Conservation (phyloP, 2,329 filamentous ascomycete genomes). For the Botryotinia calthae region DNA sequence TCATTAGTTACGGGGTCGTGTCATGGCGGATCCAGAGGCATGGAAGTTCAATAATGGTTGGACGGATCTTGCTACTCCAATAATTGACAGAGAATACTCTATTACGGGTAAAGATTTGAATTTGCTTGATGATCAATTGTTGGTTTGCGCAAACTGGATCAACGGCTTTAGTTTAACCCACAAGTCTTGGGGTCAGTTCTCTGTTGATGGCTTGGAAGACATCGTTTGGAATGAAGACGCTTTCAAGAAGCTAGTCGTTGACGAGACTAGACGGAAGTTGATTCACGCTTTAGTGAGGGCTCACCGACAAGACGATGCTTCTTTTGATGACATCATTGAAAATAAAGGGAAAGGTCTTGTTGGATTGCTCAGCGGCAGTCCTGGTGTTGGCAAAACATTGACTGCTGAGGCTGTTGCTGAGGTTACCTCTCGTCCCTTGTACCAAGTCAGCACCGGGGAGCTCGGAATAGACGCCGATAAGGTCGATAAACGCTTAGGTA, state of each 20-base stretch:
- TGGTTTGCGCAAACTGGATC: constrained; percentile 5
- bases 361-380: constrained; percentile 5
- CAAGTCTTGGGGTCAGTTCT: constrained; percentile 9
- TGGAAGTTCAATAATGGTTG: background rate
- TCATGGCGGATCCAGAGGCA: constrained; percentile 6
- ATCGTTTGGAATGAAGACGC: constrained; percentile 14
- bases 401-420: constrained; percentile 20
- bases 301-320: constrained; percentile 8
- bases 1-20: constrained; percentile 7
- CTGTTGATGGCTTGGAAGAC: background rate
- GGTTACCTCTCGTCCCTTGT: constrained; percentile 7
- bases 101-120: background rate
- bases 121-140: background rate
- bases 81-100: background rate
- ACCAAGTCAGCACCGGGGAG: constrained; percentile 10
- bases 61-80: background rate
- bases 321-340: constrained; percentile 15
- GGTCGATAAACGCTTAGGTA: background rate
- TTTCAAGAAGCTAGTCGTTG: constrained; percentile 4
- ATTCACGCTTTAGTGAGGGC: constrained; percentile 9
- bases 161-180: constrained; percentile 9
- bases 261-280: constrained; percentile 1
- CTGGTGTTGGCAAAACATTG: constrained; percentile 16
- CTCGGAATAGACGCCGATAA: background rate
- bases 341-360: constrained; percentile 17